Evolutionary conservation across 768 basidiomycete species (phyloP).

Genomic region (Pholiota molesta): DNA sequence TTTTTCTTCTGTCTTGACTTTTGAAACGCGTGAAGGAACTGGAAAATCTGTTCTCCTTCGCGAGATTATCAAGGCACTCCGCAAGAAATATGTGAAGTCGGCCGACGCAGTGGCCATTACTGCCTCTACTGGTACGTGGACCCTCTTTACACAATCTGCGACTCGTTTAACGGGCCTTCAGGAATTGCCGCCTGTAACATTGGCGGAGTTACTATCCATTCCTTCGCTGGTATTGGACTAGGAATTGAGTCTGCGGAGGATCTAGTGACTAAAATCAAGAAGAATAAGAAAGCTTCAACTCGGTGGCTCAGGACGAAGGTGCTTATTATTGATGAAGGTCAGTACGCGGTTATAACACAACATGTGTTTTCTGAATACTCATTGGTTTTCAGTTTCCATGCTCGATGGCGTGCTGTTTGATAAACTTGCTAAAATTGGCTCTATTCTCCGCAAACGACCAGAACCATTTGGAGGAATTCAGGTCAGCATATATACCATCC

Average conservation of each 20-base stretch:
- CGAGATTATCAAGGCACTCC: constrained; percentile 83
- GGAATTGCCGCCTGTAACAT: constrained; percentile 98
- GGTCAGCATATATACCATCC: constrained; percentile 38
- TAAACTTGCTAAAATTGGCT: constrained; percentile 78
- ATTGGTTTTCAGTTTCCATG: constrained; percentile 83
- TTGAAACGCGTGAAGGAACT: constrained; percentile 62
- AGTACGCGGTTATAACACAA: constrained; percentile 10
- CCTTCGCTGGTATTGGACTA: constrained; percentile 92
- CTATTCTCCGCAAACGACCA: constrained; percentile 57
- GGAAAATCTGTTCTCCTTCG: constrained; percentile 95
- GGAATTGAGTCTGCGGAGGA: constrained; percentile 67
- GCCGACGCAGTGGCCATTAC: constrained; percentile 88
- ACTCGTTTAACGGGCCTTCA: constrained; percentile 24
- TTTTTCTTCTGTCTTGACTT: not conserved
- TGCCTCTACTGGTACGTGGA: constrained; percentile 79
- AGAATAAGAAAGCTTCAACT: constrained; percentile 80
- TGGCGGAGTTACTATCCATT: constrained; percentile 93
- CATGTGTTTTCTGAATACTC: not conserved
- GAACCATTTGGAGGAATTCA: constrained; percentile 95
- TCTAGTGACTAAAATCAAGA: constrained; percentile 67
- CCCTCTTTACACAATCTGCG: not conserved
- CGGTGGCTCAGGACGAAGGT: constrained; percentile 88
- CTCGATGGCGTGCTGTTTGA: constrained; percentile 93
- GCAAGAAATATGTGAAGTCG: constrained; percentile 50
- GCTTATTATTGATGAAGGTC: constrained; percentile 83